Evolutionary conservation across 2,329 filamentous ascomycete species (phyloP), one percentile per base, ranked within the genome.

Genomic region (Scedosporium dehoogii): DNA sequence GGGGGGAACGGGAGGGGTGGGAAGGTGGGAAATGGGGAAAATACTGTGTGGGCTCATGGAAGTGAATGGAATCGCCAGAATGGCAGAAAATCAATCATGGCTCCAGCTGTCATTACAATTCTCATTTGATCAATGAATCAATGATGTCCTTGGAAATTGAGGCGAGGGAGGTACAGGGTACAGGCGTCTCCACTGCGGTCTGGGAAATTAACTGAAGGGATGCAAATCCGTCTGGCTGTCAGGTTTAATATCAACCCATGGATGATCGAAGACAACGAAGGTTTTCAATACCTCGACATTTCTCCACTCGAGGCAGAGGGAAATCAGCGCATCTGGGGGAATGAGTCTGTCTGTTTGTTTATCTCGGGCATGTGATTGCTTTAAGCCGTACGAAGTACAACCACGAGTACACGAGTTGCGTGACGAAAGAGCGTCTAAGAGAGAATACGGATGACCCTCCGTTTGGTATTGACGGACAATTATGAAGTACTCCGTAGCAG

Each of bases 1-100:
- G 3, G 51, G 18, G 18, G 44, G 51, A 55, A 55, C 51, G 51
- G 51, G 51, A 55, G 51, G 51, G 51, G 51, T 23, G 21, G 23
- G 12, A 23, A 55, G 51, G 51, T 23, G 21, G 23, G 12, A 23
- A 55, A 55, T 23, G 23, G 51, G 51, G 51, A 55, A 55, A 55
- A 53, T 60, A 53, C 44, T 51, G 44, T 60, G 59, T 60, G 44
- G 59, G 59, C 21, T 61, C 59, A 61, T 61, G 59, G 59, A 61
- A 61, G 27, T 51, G 33, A 38, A 61, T 61, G 48, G 59, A 61
- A 61, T 38, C 59, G 53, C 44, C 27, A 18, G 16, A 9, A 10
- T 48, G 42, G 21, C 21, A 25, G 51, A n/a, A 18, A n/a, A 48
- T 48, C 51, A 27, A 23, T 25, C 23, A 6, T 23, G n/a, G 51